Conservation (phyloP, 2,329 filamentous ascomycete genomes). For the Xylariaceae sp. region DNA sequence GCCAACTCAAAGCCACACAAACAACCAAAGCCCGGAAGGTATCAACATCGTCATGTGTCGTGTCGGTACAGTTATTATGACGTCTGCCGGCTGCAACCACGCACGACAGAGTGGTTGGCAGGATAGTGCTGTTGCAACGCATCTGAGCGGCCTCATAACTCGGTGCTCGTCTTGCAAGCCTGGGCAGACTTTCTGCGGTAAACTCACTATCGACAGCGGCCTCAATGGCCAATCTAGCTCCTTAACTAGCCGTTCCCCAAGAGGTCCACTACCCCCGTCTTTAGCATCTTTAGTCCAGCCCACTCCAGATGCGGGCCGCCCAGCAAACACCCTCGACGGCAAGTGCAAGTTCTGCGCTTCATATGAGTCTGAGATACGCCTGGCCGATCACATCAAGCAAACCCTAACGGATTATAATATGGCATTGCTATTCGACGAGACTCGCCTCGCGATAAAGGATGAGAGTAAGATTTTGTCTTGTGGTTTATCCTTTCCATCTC, state of each 20-base stretch:
- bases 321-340: slow-evolving; percentile 23
- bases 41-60: slow-evolving; percentile 28
- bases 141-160: slow-evolving; percentile 29
- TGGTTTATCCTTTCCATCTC: neutral
- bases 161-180: slow-evolving; percentile 27
- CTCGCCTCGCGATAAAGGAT: slow-evolving; percentile 21
- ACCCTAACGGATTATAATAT: slow-evolving; percentile 33
- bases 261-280: slow-evolving; percentile 22
- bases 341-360: slow-evolving; percentile 34
- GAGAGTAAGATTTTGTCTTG: slow-evolving; percentile 21
- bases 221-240: slow-evolving; percentile 10
- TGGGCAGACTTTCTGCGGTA: slow-evolving; percentile 25
- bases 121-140: slow-evolving; percentile 21
- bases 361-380: slow-evolving; percentile 30
- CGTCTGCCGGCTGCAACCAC: slow-evolving; percentile 30
- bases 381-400: slow-evolving; percentile 32
- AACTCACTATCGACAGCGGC: slow-evolving; percentile 24
- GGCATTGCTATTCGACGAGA: slow-evolving; percentile 29
- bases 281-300: slow-evolving; percentile 27
- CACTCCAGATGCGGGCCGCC: neutral
- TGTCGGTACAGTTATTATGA: slow-evolving; percentile 31
- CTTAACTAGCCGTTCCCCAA: slow-evolving; percentile 12
- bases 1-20: slow-evolving; percentile 5
- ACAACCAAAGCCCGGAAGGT: neutral
- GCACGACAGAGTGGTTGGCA: slow-evolving; percentile 32